phyloP scores from a whole-genome alignment of 495 filamentous ascomycete genomes.

The Trichoderma virens region DNA sequence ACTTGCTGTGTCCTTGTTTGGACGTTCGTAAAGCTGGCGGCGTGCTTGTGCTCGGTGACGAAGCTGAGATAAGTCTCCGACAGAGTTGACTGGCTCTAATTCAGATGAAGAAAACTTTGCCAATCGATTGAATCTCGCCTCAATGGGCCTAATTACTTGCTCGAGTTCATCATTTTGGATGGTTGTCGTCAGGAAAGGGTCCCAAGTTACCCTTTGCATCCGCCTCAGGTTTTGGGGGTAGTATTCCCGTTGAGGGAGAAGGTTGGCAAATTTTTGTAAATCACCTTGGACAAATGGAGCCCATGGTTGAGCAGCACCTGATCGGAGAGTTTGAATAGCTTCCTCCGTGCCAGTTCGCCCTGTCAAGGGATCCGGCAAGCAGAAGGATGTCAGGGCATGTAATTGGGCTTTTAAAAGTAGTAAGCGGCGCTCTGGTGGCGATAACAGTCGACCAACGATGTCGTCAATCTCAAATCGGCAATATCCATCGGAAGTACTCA shows the following conservation, averaged over 20 bases:
- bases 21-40: slow-evolving; percentile 33
- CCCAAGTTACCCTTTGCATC: slow-evolving; percentile 46
- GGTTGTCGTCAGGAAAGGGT: slow-evolving; percentile 30
- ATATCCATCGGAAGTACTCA: slow-evolving; percentile 23
- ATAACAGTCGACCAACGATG: slow-evolving; percentile 36
- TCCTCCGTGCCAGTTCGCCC: slow-evolving; percentile 54
- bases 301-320: slow-evolving; percentile 40
- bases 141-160: slow-evolving; percentile 33
- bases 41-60: slow-evolving; percentile 28
- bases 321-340: slow-evolving; percentile 41
- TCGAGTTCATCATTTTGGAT: slow-evolving; percentile 49
- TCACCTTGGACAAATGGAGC: slow-evolving; percentile 18
- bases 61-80: slow-evolving; percentile 19
- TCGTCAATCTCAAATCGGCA: slow-evolving; percentile 40
- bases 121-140: slow-evolving; percentile 29
- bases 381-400: slow-evolving; percentile 53
- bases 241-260: slow-evolving; percentile 37
- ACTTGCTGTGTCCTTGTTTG: slow-evolving; percentile 12
- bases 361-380: slow-evolving; percentile 50
- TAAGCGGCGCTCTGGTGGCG: slow-evolving; percentile 38
- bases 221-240: slow-evolving; percentile 46
- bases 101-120: slow-evolving; percentile 20
- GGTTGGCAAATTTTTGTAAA: slow-evolving; percentile 22
- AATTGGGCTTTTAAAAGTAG: slow-evolving; percentile 45
- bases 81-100: neutral